These are phyloP conservation scores for Mortierella sp. DNA, from an alignment of 371 early-diverging fungal genomes.

Conservation along the genomic window DNA sequence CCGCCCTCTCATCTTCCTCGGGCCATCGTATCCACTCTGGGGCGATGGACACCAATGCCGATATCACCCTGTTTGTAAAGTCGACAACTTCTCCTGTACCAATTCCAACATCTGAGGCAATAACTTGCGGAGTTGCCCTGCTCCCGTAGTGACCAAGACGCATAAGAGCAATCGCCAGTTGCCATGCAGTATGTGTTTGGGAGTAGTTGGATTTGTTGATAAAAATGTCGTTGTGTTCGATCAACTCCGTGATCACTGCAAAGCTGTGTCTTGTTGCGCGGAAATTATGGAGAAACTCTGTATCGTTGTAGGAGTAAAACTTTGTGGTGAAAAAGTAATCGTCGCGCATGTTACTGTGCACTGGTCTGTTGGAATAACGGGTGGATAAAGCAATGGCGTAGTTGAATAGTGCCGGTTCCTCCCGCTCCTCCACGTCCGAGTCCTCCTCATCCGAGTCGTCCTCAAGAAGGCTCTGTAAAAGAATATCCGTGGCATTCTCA, in stretches of 20 bases:
- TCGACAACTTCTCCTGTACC: no score
- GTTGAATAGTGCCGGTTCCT: no score
- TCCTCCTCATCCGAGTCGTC: no score
- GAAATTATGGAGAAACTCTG: neutral
- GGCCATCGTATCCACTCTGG: conserved; percentile 15
- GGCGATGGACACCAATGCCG: conserved; percentile 11
- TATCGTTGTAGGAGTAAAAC: neutral
- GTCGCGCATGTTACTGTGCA: neutral
- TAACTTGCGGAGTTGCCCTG: no score
- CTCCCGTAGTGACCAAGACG: conserved; percentile 9
- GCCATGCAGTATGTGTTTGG: conserved; percentile 16
- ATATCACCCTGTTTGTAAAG: conserved; percentile 14
- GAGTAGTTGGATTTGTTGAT: conserved; percentile 1
- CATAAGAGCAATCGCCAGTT: conserved; percentile 13
- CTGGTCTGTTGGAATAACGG: neutral
- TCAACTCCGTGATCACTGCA: neutral
- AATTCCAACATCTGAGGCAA: no score
- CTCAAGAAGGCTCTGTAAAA: no score
- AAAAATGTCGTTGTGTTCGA: conserved; percentile 15
- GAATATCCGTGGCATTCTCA: no score
- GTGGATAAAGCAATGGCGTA: neutral
- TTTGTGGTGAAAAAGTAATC: conserved; percentile 1
- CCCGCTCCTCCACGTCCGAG: no score
- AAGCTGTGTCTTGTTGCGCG: conserved; percentile 11
- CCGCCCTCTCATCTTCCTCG: conserved; percentile 5